Conservation (phyloP, 1,139 yeast species). For the Petasospora fabianii region DNA sequence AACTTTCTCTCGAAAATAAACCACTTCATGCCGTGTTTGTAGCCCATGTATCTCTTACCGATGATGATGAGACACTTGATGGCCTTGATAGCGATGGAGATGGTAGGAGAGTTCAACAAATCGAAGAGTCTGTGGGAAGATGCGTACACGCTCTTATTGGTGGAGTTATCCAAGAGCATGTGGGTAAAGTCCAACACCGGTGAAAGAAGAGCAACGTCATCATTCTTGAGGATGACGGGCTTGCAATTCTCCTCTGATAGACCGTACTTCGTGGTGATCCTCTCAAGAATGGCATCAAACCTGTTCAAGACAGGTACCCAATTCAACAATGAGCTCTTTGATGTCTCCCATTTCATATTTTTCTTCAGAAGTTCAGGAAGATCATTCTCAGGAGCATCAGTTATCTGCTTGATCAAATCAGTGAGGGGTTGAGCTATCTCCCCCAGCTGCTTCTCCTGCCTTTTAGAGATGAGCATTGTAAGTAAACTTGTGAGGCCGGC, state of each 20-base stretch:
- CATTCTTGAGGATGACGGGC: constrained; percentile 41
- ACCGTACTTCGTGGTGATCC: constrained; percentile 49
- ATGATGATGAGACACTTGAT: constrained; percentile 59
- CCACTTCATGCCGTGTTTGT: constrained; percentile 40
- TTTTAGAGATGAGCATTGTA: constrained; percentile 25
- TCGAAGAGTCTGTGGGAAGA: constrained; percentile 61
- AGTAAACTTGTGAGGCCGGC: not conserved
- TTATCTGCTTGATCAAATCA: constrained; percentile 30
- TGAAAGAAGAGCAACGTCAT: constrained; percentile 46
- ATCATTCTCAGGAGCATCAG: constrained; percentile 32
- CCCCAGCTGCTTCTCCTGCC: constrained; percentile 22
- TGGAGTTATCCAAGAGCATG: constrained; percentile 64
- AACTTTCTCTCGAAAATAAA: constrained; percentile 43
- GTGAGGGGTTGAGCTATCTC: constrained; percentile 22
- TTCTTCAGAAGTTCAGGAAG: constrained; percentile 19
- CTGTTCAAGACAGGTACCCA: constrained; percentile 78
- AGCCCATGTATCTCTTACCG: constrained; percentile 51
- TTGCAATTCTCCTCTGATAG: constrained; percentile 45
- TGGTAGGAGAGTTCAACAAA: constrained; percentile 57
- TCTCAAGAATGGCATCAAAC: constrained; percentile 65
- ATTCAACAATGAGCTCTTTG: constrained; percentile 68
- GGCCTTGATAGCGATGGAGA: constrained; percentile 58
- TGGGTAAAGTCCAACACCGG: constrained; percentile 61
- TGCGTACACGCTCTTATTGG: constrained; percentile 63
- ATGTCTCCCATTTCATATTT: constrained; percentile 52